These are phyloP conservation scores for Leccinum subgranulosum DNA, from an alignment of 768 basidiomycete genomes.

Conservation along the genomic window DNA sequence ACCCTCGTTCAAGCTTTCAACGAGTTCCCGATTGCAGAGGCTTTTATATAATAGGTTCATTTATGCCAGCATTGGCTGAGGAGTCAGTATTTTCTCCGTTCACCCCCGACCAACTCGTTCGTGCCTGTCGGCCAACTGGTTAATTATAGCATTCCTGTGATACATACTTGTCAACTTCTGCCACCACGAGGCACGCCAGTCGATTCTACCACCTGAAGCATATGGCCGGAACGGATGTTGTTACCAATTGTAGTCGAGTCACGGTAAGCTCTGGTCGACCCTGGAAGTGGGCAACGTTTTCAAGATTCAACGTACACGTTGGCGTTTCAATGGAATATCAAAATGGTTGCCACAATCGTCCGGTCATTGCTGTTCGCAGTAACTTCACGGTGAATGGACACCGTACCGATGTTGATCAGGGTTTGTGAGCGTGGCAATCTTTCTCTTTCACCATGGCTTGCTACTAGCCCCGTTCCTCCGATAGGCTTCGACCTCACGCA, in stretches of 20 bases:
- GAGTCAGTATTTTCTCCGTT: background rate
- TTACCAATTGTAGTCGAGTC: background rate
- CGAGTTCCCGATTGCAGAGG: background rate
- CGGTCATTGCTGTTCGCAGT: background rate
- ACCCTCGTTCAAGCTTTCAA: background rate
- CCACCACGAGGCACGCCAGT: slow-evolving; percentile 6
- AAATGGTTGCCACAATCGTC: background rate
- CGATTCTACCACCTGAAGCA: background rate
- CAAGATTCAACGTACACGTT: background rate
- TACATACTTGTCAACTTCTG: background rate
- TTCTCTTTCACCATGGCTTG: background rate
- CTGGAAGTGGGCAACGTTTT: background rate
- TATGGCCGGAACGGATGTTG: background rate
- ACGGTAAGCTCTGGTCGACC: background rate
- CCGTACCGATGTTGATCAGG: background rate
- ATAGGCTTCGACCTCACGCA: background rate
- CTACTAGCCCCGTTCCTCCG: background rate
- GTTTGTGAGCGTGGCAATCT: background rate
- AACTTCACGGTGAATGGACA: background rate
- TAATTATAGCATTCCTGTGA: background rate
- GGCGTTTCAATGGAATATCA: background rate
- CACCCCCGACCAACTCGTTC: background rate
- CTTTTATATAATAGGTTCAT: background rate
- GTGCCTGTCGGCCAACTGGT: background rate
- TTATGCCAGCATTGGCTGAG: background rate